phyloP scores from a whole-genome alignment of 2,329 filamentous ascomycete genomes.

The Paracamarosporium sp. region DNA sequence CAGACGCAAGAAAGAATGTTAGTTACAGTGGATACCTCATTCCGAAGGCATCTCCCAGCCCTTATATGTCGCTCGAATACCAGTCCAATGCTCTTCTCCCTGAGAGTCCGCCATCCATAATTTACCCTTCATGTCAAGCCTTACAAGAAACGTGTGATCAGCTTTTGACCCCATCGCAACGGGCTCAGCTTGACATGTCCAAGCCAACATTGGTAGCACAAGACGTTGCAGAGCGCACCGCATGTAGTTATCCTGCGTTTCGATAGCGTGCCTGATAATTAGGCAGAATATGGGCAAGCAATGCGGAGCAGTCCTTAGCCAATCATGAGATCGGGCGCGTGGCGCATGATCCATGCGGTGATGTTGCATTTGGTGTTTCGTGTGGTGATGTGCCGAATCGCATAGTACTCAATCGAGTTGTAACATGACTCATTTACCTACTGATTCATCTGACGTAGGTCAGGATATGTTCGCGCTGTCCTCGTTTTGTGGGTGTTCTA shows the following conservation, averaged over 20 bases:
- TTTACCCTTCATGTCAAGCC: conserved; percentile 14
- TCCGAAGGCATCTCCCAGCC: conserved; percentile 11
- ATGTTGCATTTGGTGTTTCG: conserved; percentile 8
- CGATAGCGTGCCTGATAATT: conserved; percentile 8
- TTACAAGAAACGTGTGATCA: conserved; percentile 22
- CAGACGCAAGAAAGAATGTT: conserved; percentile 31
- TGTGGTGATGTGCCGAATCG: neutral
- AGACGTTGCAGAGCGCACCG: conserved; percentile 7
- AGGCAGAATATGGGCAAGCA: conserved; percentile 2
- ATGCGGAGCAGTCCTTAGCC: neutral
- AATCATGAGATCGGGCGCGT: neutral
- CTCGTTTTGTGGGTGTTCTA: too few relatives aligned
- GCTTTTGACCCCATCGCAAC: conserved; percentile 1
- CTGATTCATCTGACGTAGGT: neutral
- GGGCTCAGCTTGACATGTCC: neutral
- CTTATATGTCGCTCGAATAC: neutral
- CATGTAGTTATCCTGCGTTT: neutral
- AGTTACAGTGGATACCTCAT: conserved; percentile 2
- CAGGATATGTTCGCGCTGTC: too few relatives aligned
- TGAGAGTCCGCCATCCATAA: neutral
- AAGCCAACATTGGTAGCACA: neutral
- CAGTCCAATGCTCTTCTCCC: neutral
- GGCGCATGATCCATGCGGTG: conserved; percentile 13
- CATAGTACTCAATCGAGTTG: neutral
- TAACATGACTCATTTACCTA: neutral